Evolutionary conservation across 2,329 filamentous ascomycete genomes (phyloP), one percentile per base, ranked within the genome.

Genomic region (Ophiocordyceps camponoti-floridani): DNA sequence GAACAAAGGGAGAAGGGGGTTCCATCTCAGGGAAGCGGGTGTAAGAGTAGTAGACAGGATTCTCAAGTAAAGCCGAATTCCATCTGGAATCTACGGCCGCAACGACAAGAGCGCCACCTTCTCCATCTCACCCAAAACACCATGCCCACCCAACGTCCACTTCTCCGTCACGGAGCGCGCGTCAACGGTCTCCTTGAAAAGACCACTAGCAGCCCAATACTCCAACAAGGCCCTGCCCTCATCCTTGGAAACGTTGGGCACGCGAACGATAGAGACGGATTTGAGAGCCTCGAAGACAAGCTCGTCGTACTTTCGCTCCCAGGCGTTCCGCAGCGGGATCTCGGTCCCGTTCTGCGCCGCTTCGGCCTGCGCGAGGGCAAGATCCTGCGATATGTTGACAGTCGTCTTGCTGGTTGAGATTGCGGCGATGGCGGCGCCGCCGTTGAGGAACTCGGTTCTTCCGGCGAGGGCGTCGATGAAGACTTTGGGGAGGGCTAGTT

Each of bases 161-260:
- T 85, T 84, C 69, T 93, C 83, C 19, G 73, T 70, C 33, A 95
- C 81, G 49, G 73, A 70, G 50, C 67, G 67, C 56, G 88, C 79
- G 54, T 84, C 79, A 43, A 95, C 70, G 41, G 67, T 70, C 48
- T 74, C 68, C 50, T 83, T 75, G 56, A 94, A 59, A 58, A 94
- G 69, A 12, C 89, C 91, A 60, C 85, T 93, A 33, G 76, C 77
- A 5, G 85, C 87, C 70, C 89, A 96, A 65, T 95, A 96, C 66
- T 95, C 87, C 77, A 96, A 81, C 53, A 94, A 68, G 1, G 77
- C 72, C 47, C 81, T 75, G 11, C 84, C 79, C 64, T 96, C 89
- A 2, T 71, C 64, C 62, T 80, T 84, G 53, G 68, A 80, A 51
- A 95, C 55, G 9, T 84, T 82, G 40, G 73, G 69, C 18, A 94